These are phyloP conservation scores for Naganishia randhawae DNA, from an alignment of 768 basidiomycete genomes.

Conservation along the genomic window DNA sequence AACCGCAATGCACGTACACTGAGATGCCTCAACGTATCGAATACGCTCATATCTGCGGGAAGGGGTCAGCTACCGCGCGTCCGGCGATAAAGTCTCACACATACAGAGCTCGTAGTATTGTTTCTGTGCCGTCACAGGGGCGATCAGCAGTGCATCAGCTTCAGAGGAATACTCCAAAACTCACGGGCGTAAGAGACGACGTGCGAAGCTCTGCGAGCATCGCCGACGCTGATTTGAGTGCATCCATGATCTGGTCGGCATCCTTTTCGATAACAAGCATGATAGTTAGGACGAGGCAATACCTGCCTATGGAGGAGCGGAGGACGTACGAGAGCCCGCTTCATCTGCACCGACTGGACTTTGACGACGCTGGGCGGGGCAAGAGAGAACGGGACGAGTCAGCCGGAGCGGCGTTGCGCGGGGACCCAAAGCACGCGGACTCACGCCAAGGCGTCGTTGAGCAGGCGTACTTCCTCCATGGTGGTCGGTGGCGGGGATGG, in stretches of 20 bases:
- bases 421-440: background rate
- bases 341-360: slow-evolving; percentile 82
- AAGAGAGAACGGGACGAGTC: background rate
- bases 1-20: slow-evolving; percentile 28
- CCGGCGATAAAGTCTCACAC: slow-evolving; percentile 37
- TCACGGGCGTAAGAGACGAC: slow-evolving; percentile 65
- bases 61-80: background rate
- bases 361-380: slow-evolving; percentile 41
- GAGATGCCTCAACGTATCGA: slow-evolving; percentile 90
- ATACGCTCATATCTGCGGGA: slow-evolving; percentile 87
- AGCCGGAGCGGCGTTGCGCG: background rate
- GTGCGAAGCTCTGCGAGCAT: slow-evolving; percentile 97
- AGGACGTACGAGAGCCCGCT: slow-evolving; percentile 73
- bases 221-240: slow-evolving; percentile 89
- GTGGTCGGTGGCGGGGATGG: slow-evolving; percentile 52
- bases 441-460: slow-evolving; percentile 44
- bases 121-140: slow-evolving; percentile 59
- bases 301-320: too few species aligned
- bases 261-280: slow-evolving; percentile 61
- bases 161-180: background rate
- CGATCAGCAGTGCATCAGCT: background rate
- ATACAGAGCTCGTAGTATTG: slow-evolving; percentile 97
- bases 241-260: slow-evolving; percentile 96
- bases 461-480: slow-evolving; percentile 49
- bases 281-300: background rate